Base-by-base conservation (phyloP, 2,329 filamentous ascomycete species). In the Calonectria ilicicola region DNA sequence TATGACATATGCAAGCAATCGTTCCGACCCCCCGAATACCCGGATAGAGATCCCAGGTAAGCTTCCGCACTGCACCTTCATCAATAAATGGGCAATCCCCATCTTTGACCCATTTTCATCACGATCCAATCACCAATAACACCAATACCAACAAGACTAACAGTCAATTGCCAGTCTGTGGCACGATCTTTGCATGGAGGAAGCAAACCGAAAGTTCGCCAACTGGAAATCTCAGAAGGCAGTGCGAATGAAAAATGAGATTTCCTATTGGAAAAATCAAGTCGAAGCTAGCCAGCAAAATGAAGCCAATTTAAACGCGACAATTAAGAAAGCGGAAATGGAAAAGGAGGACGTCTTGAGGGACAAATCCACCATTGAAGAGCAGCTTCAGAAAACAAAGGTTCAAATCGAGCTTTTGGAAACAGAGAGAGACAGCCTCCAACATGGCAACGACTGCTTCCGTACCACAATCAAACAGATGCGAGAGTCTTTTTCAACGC, bases 171-270 rank as follows among this genome's bases (percentile, higher is more conserved):
- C 53, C 23, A 58, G 53, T 21, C 53, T 23, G 29, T 58, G 53
- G 53, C 53, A 58, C n/a, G 53, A 58, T 38, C 21, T 23, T 35
- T 58, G 53, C 21, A 58, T 58, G 53, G 53, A 58, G n/a, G 53
- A 58, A 21, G 53, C 53, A 38, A 58, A 58, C 53, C 12, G 53
- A 58, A 58, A 32, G 35, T 58, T 58, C 29, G 53, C 53, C 10
- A 58, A 58, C 29, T 58, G 53, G 53, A 58, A 58, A 35, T 58
- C 53, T n/a, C 53, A 58, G 53, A 58, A 58, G 53, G 53, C 53
- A 32, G 35, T 23, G 12, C n/a, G 29, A 58, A 38, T 35, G 32
- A 58, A 58, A 32, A 58, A 38, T 19, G 53, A 58, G 35, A 58
- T 58, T 15, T 58, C 29, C 21, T 58, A 58, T 21, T 58, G 53